Base-by-base conservation (phyloP, 2,329 filamentous ascomycete species). In the Penicillium sp. region DNA sequence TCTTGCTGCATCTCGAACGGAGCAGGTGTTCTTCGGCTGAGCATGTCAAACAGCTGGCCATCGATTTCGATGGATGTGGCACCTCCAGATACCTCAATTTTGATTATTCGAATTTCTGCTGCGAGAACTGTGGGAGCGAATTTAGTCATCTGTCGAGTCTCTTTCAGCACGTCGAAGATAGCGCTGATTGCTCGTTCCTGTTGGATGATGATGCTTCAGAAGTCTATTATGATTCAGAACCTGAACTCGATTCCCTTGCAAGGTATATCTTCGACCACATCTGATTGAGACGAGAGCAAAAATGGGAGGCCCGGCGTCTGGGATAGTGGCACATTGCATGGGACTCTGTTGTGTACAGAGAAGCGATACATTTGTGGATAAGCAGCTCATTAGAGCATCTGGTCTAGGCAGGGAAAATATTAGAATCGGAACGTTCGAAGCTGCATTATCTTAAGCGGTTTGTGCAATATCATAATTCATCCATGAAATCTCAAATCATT, bases 11-110 rank as follows among this genome's bases (percentile, higher is more conserved):
- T 12, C 33, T 37, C 20, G 33, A 37, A 18, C 33, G 33, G 18
- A 37, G 33, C 18, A 9, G 33, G 2, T 37, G 33, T 18, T 5
- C 8, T 37, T 37, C 33, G 8, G 18, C 20, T 5, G 1, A 4
- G 15, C 10, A 20, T 4, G 9, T 37, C 33, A 37, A 37, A 3
- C 1, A 3, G 4, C 18, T 37, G 33, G 33, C 33, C 18, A 5
- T 5, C 2, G 8, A 10, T 9, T 20, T 12, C 18, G 8, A 20
- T 1, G 1, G 12, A 1, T 0, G 2, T 4, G 18, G 10, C 15
- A 5, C 4, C 33, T 10, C 9, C 8, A 3, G 6, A n/a, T 10
- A 5, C 8, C 9, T 23, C 33, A 37, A 5, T 9, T 5, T 20
- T 12, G 18, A 12, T 10, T 2, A 6, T 4, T 10, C 7, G 1